phyloP scores from a whole-genome alignment of 139 green algal genomes.

The Yamagishiella unicocca region DNA sequence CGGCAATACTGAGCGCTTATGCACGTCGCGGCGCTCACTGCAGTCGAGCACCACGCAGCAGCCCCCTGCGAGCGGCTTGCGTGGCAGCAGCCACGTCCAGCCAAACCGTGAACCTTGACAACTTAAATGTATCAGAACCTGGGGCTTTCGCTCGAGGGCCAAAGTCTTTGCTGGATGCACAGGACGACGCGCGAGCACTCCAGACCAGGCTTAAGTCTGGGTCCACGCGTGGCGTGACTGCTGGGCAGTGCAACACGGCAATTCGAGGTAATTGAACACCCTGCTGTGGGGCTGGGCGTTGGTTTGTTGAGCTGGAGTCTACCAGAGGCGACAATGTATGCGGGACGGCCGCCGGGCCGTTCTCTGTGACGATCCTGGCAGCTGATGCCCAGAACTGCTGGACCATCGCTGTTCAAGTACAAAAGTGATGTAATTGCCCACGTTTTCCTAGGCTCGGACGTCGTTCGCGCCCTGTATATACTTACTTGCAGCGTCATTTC shows the following conservation, averaged over 20 bases:
- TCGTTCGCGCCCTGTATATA: no score
- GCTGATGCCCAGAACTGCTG: no score
- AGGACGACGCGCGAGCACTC: background rate
- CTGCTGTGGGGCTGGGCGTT: no score
- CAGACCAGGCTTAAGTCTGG: background rate
- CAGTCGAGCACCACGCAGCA: background rate
- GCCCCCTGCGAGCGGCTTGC: background rate
- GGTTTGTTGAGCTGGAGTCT: no score
- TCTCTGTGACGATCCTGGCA: no score
- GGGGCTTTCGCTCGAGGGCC: background rate
- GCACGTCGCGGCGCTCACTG: background rate
- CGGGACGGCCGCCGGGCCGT: background rate
- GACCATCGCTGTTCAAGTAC: no score
- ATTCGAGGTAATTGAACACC: slow-evolving; percentile 32
- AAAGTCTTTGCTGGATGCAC: background rate
- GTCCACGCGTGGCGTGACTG: background rate
- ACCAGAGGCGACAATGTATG: no score
- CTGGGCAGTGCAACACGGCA: slow-evolving; percentile 1
- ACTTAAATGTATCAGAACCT: background rate
- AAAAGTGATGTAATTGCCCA: no score
- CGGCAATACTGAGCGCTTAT: slow-evolving; percentile 7
- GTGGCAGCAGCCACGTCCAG: slow-evolving; percentile 6
- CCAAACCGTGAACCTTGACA: background rate
- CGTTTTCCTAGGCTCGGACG: no score
- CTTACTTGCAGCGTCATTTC: no score